Percentiles rank a stretch among this genome's conserved stretches.
Conservation (phyloP, 495 filamentous ascomycete genomes). For the Penicillium tannophilum region DNA sequence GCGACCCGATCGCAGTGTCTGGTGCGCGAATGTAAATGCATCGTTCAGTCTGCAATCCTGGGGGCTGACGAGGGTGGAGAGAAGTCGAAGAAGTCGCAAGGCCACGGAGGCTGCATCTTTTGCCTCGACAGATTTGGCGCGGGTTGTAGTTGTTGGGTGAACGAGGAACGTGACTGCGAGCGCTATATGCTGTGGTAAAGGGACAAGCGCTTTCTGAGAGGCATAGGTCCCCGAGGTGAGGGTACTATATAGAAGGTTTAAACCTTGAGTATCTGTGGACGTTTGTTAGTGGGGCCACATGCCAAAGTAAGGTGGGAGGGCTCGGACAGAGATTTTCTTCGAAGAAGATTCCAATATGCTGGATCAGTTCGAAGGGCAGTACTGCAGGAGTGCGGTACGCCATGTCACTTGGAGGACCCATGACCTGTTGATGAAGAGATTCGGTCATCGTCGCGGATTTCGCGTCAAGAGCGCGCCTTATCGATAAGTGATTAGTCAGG, state of each 20-base stretch:
- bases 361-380: conserved; percentile 62
- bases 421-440: conserved; percentile 17
- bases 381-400: conserved; percentile 53
- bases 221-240: conserved; percentile 57
- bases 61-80: conserved; percentile 54
- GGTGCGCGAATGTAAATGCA: conserved; percentile 58
- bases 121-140: conserved; percentile 53
- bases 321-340: conserved; percentile 72
- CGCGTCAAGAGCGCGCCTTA: conserved; percentile 29
- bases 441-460: conserved; percentile 1
- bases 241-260: conserved; percentile 66
- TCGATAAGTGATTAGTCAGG: conserved; percentile 30
- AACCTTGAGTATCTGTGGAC: conserved; percentile 63
- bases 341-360: conserved; percentile 70
- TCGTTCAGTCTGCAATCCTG: conserved; percentile 45
- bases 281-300: conserved; percentile 13
- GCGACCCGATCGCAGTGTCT: conserved; percentile 36
- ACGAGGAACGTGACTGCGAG: conserved; percentile 68
- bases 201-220: conserved; percentile 49
- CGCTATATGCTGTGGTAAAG: conserved; percentile 60
- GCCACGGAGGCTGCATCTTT: conserved; percentile 55
- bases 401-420: conserved; percentile 23
- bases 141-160: conserved; percentile 70
- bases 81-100: conserved; percentile 59
- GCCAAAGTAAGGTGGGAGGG: not conserved